Base-by-base conservation (phyloP, 2,329 filamentous ascomycete genomes). In the Aaosphaeria arxii region DNA sequence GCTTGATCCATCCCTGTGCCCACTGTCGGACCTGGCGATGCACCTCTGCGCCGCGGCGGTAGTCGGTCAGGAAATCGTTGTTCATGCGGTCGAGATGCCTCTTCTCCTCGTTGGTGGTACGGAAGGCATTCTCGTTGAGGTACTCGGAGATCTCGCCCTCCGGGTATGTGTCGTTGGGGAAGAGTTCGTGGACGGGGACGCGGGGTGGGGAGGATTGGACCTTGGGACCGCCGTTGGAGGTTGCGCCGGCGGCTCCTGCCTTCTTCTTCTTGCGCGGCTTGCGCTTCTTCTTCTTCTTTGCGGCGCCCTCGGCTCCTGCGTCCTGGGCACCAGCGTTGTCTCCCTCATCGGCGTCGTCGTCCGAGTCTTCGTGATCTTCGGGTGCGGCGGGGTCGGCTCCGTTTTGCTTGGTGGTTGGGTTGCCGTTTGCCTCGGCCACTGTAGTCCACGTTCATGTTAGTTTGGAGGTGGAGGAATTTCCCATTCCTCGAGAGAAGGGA, bases 1-100 rank as follows among this genome's bases (percentile, higher is more conserved):
- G 90, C 75, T 87, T 87, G 64, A 94, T 88, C 63, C 79, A 85
- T 67, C 86, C 85, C 71, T 89, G 85, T 4, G 88, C 89, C 80
- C 88, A 91, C 69, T 90, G 85, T 44, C 90, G 85, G 48, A 94
- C 89, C 67, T 95, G 88, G 48, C 90, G 84, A 70, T 95, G 90
- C n/a, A 89, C 83, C 72, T 95, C 89, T n/a, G 89, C 88, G 42
- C 84, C 89, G 61, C 91, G 82, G 52, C 90, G 85, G 69, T 91
- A 95, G 63, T 95, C 89, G 51, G 80, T 77, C 45, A 95, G 72
- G 74, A 89, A 91, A 54, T 91, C 86, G 58, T 82, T 84, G 70
- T 90, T 87, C 75, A 90, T 83, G 62, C 87, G 87, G 69, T 91
- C 88, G 46, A 91, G 78, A 63, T 92, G 84, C 45, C 89, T 82